Base-by-base conservation (phyloP, 116 monocot species). In the Posidonia oceanica region DNA sequence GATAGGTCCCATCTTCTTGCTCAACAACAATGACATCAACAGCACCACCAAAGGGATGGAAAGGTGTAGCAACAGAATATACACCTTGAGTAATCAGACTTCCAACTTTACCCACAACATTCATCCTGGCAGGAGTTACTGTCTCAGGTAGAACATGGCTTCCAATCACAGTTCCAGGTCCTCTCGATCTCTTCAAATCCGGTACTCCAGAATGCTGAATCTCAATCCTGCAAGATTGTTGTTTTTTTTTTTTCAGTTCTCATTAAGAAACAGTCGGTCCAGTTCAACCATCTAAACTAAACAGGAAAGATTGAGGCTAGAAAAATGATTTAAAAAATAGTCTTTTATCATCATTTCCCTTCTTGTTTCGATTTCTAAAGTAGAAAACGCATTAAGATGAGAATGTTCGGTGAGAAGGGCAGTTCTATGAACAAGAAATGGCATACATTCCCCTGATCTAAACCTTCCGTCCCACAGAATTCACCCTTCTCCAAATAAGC, bases 41-140 rank as follows among this genome's bases (percentile, higher is more conserved):
- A 14, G 95, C 95, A 20, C 95, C 95, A 17, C 95, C 95, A 70
- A 95, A 95, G 0, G 95, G 95, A 67, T 95, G 95, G 74, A 95
- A 95, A 39, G 94, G 94, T 44, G 86, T 88, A 15, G 94, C 91
- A 57, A 95, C 87, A 18, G 94, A 91, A 62, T 95, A 95, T 6
- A 95, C 91, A 39, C 95, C 95, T 62, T 88, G 95, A 51, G 91
- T 82, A 39, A 95, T 95, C 53, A 91, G 71, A 76, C 84, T 91
- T 59, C 95, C 86, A 17, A 95, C 83, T 72, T 66, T 84, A 17
- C 91, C 88, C 12, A 95, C 91, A 61, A 91, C 88, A 72, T 91
- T 88, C 95, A 95, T 95, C 29, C 11, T 72, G 20, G 39, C 58
- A 52, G 68, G 54, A 36, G 48, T 52, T 36, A 64, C 22, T 54